Evolutionary conservation across 768 basidiomycete species (phyloP).

Genomic region (Paxillus ammoniavirescens): DNA sequence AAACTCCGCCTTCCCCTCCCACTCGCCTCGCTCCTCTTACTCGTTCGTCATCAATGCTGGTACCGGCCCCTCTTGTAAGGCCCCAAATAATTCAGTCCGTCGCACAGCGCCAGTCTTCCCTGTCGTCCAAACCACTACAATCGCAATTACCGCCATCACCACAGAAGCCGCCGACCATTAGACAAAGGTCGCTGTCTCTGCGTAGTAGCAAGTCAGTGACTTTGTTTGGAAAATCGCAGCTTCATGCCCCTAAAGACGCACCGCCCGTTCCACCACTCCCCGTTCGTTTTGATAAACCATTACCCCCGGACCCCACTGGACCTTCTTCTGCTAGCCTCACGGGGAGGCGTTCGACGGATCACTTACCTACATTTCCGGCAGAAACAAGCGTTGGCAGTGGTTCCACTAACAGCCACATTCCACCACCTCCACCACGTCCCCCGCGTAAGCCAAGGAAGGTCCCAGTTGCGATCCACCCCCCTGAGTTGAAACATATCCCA

Average conservation of each 20-base stretch:
- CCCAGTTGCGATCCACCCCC: constrained; percentile 54
- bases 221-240: constrained; percentile 14
- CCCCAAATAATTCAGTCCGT: neutral
- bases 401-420: neutral
- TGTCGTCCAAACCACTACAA: neutral
- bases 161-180: constrained; percentile 3
- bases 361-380: neutral
- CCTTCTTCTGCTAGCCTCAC: constrained; percentile 10
- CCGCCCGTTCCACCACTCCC: constrained; percentile 42
- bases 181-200: constrained; percentile 43
- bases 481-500: constrained; percentile 77
- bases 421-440: constrained; percentile 6
- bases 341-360: constrained; percentile 19
- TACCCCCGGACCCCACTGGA: constrained; percentile 36
- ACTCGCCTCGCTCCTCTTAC: neutral
- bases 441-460: constrained; percentile 44
- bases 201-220: constrained; percentile 47
- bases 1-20: neutral
- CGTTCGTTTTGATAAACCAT: constrained; percentile 38
- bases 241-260: constrained; percentile 36
- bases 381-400: neutral
- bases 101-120: neutral
- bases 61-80: neutral
- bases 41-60: neutral
- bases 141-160: constrained; percentile 7